These are phyloP conservation scores for Chlamydomonas reinhardtii DNA, from an alignment of 163 green algal species.

Conservation along the genomic window DNA sequence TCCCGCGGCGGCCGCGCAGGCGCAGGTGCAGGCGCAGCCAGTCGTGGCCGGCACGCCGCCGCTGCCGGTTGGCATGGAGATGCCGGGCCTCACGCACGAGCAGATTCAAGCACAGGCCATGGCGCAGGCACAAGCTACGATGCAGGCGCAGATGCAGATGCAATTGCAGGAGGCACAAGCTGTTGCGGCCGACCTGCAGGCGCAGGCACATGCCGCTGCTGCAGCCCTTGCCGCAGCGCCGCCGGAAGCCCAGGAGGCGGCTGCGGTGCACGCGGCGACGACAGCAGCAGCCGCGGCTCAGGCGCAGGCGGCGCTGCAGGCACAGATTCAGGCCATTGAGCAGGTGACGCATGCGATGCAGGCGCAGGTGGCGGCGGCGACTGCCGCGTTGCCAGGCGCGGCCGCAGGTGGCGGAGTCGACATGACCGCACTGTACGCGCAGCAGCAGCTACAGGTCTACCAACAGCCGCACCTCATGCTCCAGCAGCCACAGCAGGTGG, in stretches of 20 bases:
- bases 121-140: not conserved
- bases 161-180: not conserved
- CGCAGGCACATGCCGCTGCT: not conserved
- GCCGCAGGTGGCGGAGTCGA: not conserved
- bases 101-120: not conserved
- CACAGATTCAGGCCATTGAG: not conserved
- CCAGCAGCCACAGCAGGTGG: not conserved
- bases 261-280: not conserved
- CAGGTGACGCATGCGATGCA: conserved; percentile 1
- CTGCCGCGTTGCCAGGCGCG: too few relatives aligned
- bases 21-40: too few relatives aligned
- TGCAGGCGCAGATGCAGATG: not conserved
- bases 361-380: not conserved
- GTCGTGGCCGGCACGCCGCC: too few relatives aligned
- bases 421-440: not conserved
- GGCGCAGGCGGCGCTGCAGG: not conserved
- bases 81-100: too few relatives aligned
- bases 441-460: conserved; percentile 3
- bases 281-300: not conserved
- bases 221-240: not conserved
- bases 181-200: not conserved
- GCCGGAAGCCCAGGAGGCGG: not conserved
- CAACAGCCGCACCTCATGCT: not conserved
- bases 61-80: too few relatives aligned
- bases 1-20: too few relatives aligned